These are phyloP conservation scores for Leishmania tropica DNA, from an alignment of 208 protist species.

Conservation along the genomic window DNA sequence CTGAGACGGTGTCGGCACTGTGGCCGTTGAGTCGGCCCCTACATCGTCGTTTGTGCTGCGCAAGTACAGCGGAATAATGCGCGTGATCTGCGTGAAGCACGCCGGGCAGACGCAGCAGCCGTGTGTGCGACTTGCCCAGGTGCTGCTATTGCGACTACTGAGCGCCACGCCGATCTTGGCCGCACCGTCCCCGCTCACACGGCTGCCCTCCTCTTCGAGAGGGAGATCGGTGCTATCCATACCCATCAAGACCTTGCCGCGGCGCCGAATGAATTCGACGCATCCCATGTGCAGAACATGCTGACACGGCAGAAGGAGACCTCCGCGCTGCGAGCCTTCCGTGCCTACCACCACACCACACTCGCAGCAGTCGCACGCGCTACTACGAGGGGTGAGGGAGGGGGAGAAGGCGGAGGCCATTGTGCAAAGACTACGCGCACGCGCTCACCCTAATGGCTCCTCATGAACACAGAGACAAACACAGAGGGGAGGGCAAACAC, in stretches of 20 bases:
- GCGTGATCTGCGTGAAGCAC: conserved; percentile 38
- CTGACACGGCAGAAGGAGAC: conserved; percentile 81
- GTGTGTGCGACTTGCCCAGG: conserved; percentile 8
- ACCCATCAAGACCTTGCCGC: conserved; percentile 25
- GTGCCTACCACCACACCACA: conserved; percentile 66
- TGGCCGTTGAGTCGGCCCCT: not conserved
- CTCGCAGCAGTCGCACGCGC: conserved; percentile 69
- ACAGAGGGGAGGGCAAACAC: not conserved
- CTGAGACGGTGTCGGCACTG: not conserved
- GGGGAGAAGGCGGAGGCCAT: conserved; percentile 1
- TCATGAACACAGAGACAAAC: not conserved
- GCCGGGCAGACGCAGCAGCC: conserved; percentile 47
- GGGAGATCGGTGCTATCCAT: conserved; percentile 20
- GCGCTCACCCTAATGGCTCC: not conserved
- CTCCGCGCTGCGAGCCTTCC: conserved; percentile 61
- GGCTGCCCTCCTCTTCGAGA: conserved; percentile 2
- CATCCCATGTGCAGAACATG: conserved; percentile 84
- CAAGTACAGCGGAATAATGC: conserved; percentile 63
- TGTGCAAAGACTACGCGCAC: not conserved
- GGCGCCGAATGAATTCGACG: conserved; percentile 64
- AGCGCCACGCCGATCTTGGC: not conserved
- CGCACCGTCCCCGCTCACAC: not conserved
- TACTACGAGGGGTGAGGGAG: not conserved
- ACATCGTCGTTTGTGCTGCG: conserved; percentile 21
- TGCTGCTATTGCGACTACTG: not conserved